phyloP scores from a whole-genome alignment of 176 grass and related monocot genomes.

The Chrysopogon serrulatus region DNA sequence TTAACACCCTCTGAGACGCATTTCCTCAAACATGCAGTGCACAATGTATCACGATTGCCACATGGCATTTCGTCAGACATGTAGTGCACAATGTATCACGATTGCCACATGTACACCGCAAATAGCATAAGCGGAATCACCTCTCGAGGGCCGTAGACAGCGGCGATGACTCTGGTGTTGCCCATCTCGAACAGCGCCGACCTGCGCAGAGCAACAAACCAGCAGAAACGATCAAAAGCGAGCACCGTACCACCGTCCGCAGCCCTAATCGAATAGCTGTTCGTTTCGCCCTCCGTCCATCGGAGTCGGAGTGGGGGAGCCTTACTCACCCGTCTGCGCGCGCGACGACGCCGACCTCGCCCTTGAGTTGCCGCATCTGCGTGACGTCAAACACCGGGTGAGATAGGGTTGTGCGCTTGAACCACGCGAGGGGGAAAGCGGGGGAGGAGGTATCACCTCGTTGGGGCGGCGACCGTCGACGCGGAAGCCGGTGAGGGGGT shows the following conservation, averaged over 20 bases:
- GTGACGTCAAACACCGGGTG: background rate
- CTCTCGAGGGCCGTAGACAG: slow-evolving; percentile 86
- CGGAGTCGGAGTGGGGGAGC: background rate
- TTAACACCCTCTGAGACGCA: background rate
- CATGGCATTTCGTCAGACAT: slow-evolving; percentile 21
- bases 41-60: too few relatives aligned
- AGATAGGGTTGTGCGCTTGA: background rate
- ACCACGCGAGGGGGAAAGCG: background rate
- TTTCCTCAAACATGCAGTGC: slow-evolving; percentile 1
- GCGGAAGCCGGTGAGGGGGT: slow-evolving; percentile 79
- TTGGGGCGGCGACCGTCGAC: slow-evolving; percentile 80
- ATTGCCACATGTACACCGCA: background rate
- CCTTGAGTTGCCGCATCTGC: slow-evolving; percentile 92
- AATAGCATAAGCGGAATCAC: background rate
- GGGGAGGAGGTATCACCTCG: slow-evolving; percentile 32
- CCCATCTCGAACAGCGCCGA: slow-evolving; percentile 97
- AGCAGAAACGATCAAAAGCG: background rate
- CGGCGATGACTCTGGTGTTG: slow-evolving; percentile 87
- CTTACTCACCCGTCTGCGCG: slow-evolving; percentile 60
- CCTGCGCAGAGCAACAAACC: slow-evolving; percentile 29
- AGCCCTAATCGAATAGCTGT: background rate
- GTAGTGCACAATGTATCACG: background rate
- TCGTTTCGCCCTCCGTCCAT: background rate
- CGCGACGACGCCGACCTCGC: slow-evolving; percentile 70
- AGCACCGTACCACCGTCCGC: background rate